A percentile compares a stretch with the other conserved stretches of the same genome.
Conservation (phyloP, 2,329 filamentous ascomycete genomes). For the Cryphonectria carpinicola region DNA sequence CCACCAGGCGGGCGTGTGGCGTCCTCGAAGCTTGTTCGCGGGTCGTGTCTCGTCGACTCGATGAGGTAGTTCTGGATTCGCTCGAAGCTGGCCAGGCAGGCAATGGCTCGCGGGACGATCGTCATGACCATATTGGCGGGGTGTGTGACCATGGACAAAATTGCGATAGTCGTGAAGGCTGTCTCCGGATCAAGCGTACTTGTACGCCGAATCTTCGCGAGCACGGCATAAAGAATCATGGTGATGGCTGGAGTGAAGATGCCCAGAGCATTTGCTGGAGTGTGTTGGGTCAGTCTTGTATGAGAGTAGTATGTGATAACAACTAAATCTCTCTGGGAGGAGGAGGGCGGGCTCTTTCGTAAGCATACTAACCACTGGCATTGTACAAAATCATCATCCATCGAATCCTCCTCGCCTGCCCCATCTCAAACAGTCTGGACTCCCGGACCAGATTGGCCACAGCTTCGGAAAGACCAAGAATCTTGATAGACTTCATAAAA, state of each 20-base stretch:
- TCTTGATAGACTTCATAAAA: conserved; percentile 46
- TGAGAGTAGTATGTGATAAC: not conserved
- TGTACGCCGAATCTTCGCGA: conserved; percentile 32
- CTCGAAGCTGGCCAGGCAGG: conserved; percentile 41
- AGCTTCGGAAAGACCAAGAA: conserved; percentile 40
- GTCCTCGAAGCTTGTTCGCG: not conserved
- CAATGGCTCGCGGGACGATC: conserved; percentile 40
- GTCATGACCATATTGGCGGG: conserved; percentile 51
- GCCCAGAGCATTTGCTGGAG: conserved; percentile 45
- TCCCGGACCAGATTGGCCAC: conserved; percentile 33
- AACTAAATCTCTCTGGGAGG: not conserved
- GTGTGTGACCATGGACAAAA: conserved; percentile 45
- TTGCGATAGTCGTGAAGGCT: conserved; percentile 45
- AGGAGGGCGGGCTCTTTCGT: conserved; percentile 7
- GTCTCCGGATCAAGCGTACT: conserved; percentile 39
- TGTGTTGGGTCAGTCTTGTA: not conserved
- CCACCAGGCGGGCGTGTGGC: too few species aligned
- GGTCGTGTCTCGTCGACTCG: not conserved
- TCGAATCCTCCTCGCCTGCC: conserved; percentile 39
- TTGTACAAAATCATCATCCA: conserved; percentile 48
- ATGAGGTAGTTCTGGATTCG: conserved; percentile 43
- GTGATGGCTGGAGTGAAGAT: conserved; percentile 47
- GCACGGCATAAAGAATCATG: conserved; percentile 40
- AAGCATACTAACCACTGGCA: conserved; percentile 41
- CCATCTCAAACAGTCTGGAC: conserved; percentile 40